Base-by-base conservation (phyloP, 176 grass and related monocot genomes). In the Bromus sterilis region DNA sequence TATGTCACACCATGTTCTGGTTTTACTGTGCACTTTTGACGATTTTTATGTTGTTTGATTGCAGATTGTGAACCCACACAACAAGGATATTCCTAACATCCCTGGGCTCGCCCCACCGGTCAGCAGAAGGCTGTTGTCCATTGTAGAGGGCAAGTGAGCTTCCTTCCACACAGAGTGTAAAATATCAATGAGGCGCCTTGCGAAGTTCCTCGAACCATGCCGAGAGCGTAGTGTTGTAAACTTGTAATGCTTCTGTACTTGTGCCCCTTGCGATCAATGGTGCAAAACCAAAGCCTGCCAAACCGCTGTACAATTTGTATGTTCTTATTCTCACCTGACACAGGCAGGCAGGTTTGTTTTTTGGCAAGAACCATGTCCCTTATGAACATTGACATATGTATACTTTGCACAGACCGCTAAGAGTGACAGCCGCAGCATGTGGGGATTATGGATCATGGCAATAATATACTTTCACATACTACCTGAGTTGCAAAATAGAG, bases 51-150 rank as follows among this genome's bases (percentile, higher is more conserved):
- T 37, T 80, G 20, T 74, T 62, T 14, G 77, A 78, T 78, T 78
- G 88, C 88, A 98, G 92, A 83, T 98, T 91, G 95, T 98, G 24
- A 91, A 94, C 48, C 95, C 95, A 42, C 86, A 95, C 68, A 98
- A 98, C 88, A 98, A 98, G 74, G 84, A 91, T 28, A 95, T 95
- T 55, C 85, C 20, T 3, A 46, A 89, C 33, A 89, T 98, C 78
- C 92, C 92, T 37, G 95, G 95, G 13, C 88, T 98, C 3, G 90
- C 95, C 35, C 95, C 95, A 21, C 95, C 92, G 11, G 95, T 80
- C 37, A 89, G 79, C 62, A 92, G 92, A 81, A 89, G 81, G 70
- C 76, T 98, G 40, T 58, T 95, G 49, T 91, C 86, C 57, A 78
- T 83, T 71, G 81, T 74, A 87, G 81, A 83, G 60, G 74, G 41